Percentiles rank a stretch among this genome's conserved stretches.
Evolutionary conservation across 768 basidiomycete genomes (phyloP).

Genomic region (Mrakia blollopis): DNA sequence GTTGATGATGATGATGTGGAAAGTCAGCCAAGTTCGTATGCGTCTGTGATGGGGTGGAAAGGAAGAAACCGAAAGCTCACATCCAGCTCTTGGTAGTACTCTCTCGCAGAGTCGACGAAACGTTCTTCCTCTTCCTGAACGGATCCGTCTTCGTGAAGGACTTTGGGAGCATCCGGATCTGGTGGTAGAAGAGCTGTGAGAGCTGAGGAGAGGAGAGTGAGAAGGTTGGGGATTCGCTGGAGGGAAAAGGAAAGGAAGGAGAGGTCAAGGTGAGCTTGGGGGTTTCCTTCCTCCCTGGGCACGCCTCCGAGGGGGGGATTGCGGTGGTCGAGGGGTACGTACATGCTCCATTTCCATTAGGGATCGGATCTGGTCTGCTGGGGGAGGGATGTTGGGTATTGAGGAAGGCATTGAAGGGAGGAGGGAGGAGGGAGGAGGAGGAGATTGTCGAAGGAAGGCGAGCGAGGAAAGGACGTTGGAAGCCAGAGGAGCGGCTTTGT

Average conservation of each 20-base stretch:
- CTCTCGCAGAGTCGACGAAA: slow-evolving; percentile 12
- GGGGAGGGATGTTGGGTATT: neutral
- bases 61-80: neutral
- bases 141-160: slow-evolving; percentile 6
- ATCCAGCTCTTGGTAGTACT: slow-evolving; percentile 24
- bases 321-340: neutral
- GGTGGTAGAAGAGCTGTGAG: slow-evolving; percentile 15
- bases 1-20: too few species aligned
- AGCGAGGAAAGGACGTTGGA: neutral
- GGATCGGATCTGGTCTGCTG: slow-evolving; percentile 4
- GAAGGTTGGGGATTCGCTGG: slow-evolving; percentile 15
- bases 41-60: neutral
- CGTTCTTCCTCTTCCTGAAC: slow-evolving; percentile 25
- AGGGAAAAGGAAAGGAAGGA: neutral
- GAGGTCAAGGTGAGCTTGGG: too few species aligned
- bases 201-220: slow-evolving; percentile 4
- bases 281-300: neutral
- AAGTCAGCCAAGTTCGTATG: too few species aligned
- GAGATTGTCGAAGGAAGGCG: neutral
- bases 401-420: neutral
- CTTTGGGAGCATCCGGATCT: neutral
- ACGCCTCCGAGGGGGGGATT: too few species aligned
- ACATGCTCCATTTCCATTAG: slow-evolving; percentile 10
- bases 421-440: neutral
- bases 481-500: neutral